These are phyloP conservation scores for Pythium myriotylum DNA, from an alignment of 352 stramenopile genomes.

Conservation along the genomic window DNA sequence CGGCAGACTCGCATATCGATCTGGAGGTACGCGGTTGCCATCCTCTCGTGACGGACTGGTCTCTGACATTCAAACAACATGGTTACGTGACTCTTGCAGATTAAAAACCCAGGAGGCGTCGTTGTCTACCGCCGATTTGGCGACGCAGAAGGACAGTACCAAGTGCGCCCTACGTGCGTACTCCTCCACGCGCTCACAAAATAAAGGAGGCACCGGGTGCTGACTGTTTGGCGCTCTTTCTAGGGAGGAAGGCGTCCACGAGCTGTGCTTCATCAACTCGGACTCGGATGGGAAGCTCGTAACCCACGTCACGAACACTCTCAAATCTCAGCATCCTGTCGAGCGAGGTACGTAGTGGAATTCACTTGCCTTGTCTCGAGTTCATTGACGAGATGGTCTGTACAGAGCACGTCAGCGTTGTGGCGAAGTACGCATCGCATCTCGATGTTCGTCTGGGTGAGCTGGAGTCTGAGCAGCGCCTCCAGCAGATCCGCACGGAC, in stretches of 20 bases:
- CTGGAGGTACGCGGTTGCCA: slow-evolving; percentile 53
- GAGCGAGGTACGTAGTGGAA: slow-evolving; percentile 48
- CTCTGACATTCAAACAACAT: too few relatives aligned
- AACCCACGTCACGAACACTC: slow-evolving; percentile 78
- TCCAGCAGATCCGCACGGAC: slow-evolving; percentile 77
- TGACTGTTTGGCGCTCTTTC: too few relatives aligned
- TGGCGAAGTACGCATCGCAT: slow-evolving; percentile 84
- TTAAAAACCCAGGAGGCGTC: slow-evolving; percentile 66
- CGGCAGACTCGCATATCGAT: slow-evolving; percentile 72
- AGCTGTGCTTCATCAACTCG: slow-evolving; percentile 79
- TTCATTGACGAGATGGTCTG: slow-evolving; percentile 6
- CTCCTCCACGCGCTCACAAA: not conserved
- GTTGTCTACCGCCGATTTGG: slow-evolving; percentile 59
- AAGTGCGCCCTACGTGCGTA: slow-evolving; percentile 58
- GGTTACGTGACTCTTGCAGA: too few relatives aligned
- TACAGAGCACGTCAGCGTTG: slow-evolving; percentile 73
- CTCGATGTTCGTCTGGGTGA: slow-evolving; percentile 78
- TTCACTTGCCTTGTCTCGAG: not conserved
- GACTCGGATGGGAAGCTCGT: slow-evolving; percentile 75
- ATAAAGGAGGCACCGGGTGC: too few relatives aligned
- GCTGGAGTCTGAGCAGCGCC: slow-evolving; percentile 74
- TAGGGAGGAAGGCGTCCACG: slow-evolving; percentile 55
- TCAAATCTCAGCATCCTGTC: slow-evolving; percentile 81
- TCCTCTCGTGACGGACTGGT: too few relatives aligned
- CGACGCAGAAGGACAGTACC: slow-evolving; percentile 74